Evolutionary conservation across 768 basidiomycete species (phyloP).

Genomic region (Cystofilobasidium bisporidii): DNA sequence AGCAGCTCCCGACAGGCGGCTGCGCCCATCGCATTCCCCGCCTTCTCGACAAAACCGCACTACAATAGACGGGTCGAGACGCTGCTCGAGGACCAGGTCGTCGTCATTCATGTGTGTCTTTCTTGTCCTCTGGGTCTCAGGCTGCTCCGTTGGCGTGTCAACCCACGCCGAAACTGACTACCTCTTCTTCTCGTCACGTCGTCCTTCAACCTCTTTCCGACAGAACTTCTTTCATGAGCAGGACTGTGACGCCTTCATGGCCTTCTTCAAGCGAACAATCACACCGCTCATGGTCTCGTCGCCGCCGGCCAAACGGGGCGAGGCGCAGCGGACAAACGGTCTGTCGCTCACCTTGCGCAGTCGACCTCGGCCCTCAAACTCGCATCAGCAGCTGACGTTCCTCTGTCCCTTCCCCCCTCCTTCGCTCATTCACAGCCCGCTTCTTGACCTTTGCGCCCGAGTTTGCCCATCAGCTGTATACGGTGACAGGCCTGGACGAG

Average conservation of each 20-base stretch:
- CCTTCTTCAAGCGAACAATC: slow-evolving; percentile 7
- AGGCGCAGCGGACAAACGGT: slow-evolving; percentile 25
- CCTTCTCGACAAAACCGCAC: slow-evolving; percentile 12
- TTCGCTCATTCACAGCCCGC: slow-evolving; percentile 6
- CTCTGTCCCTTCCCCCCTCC: too few species aligned
- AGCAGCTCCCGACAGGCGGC: neutral
- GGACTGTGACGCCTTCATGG: slow-evolving; percentile 15
- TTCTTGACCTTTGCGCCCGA: slow-evolving; percentile 17
- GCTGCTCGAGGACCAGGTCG: slow-evolving; percentile 22
- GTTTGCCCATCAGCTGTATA: slow-evolving; percentile 13
- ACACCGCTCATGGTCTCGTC: slow-evolving; percentile 10
- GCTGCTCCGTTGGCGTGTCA: neutral
- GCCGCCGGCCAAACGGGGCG: slow-evolving; percentile 23
- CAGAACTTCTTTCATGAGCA: slow-evolving; percentile 18
- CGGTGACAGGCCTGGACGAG: slow-evolving; percentile 8
- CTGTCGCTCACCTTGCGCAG: neutral
- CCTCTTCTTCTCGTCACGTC: too few species aligned
- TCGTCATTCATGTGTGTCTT: slow-evolving; percentile 21
- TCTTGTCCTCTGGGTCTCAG: too few species aligned
- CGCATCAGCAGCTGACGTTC: too few species aligned
- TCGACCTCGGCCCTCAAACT: neutral
- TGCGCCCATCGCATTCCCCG: neutral
- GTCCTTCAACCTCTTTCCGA: neutral
- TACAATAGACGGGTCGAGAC: slow-evolving; percentile 19
- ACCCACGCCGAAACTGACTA: neutral